These are phyloP conservation scores for Kwoniella pini DNA, from an alignment of 768 basidiomycete genomes.

Conservation along the genomic window DNA sequence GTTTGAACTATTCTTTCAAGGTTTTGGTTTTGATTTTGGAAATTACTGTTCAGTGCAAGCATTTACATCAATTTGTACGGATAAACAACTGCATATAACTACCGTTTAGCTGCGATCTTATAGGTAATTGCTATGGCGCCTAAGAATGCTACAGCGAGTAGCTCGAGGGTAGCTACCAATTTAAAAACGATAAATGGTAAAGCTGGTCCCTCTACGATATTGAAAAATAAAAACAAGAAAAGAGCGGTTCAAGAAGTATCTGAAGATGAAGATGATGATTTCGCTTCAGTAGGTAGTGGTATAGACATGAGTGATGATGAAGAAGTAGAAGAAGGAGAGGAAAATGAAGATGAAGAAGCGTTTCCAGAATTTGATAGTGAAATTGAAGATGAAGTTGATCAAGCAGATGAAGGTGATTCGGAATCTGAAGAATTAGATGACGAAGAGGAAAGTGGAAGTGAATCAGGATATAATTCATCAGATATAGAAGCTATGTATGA, in stretches of 20 bases:
- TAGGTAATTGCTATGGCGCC: constrained; percentile 9
- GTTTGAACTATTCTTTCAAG: too few species aligned
- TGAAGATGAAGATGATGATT: constrained; percentile 31
- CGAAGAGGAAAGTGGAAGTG: constrained; percentile 49
- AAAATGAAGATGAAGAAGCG: constrained; percentile 36
- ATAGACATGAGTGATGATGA: constrained; percentile 29
- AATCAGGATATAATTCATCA: constrained; percentile 56
- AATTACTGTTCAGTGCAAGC: too few species aligned
- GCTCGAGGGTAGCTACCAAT: constrained; percentile 12
- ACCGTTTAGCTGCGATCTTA: too few species aligned
- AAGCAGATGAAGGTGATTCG: constrained; percentile 21
- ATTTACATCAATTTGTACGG: too few species aligned
- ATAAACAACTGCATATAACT: too few species aligned
- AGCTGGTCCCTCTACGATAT: constrained; percentile 14
- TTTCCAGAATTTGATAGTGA: constrained; percentile 48
- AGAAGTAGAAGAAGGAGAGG: constrained; percentile 16
- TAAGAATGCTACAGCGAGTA: constrained; percentile 20
- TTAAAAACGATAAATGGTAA: neutral
- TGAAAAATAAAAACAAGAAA: constrained; percentile 13
- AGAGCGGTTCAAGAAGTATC: constrained; percentile 17
- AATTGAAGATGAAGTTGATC: constrained; percentile 39
- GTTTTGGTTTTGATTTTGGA: neutral
- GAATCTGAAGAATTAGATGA: constrained; percentile 18
- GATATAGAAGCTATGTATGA: constrained; percentile 54
- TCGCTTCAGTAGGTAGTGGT: constrained; percentile 14